These are phyloP conservation scores for Fusarium foetens DNA, from an alignment of 2,329 filamentous ascomycete genomes.

Conservation along the genomic window DNA sequence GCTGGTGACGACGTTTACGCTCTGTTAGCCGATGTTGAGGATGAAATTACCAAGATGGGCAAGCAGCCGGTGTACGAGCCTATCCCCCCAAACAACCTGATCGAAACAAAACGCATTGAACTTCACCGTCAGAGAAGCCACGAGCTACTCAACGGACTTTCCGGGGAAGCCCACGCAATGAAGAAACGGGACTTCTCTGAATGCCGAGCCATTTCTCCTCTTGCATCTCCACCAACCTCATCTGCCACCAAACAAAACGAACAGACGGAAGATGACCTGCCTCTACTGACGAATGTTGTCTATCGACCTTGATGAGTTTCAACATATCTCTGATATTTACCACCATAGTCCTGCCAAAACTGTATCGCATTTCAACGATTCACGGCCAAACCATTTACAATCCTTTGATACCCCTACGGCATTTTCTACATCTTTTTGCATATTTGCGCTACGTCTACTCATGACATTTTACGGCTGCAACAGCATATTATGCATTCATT, in stretches of 20 bases:
- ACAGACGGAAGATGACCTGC: slow-evolving; percentile 42
- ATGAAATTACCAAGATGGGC: slow-evolving; percentile 53
- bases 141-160: slow-evolving; percentile 57
- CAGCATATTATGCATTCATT: slow-evolving; percentile 34
- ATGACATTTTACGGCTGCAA: slow-evolving; percentile 38
- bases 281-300: slow-evolving; percentile 62
- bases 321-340: slow-evolving; percentile 6
- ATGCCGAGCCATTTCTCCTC: slow-evolving; percentile 42
- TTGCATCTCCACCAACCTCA: slow-evolving; percentile 49
- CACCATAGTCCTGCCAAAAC: slow-evolving; percentile 12
- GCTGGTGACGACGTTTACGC: slow-evolving; percentile 74
- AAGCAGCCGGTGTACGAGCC: slow-evolving; percentile 27
- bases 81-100: slow-evolving; percentile 2
- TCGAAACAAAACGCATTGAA: slow-evolving; percentile 49
- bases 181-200: slow-evolving; percentile 42
- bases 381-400: slow-evolving; percentile 42
- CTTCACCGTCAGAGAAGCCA: slow-evolving; percentile 63
- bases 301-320: slow-evolving; percentile 54
- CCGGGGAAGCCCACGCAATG: slow-evolving; percentile 30
- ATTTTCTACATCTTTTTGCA: slow-evolving; percentile 16
- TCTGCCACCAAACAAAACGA: slow-evolving; percentile 37
- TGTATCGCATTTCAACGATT: slow-evolving; percentile 37
- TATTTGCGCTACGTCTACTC: slow-evolving; percentile 13
- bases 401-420: slow-evolving; percentile 43
- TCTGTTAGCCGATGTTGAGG: slow-evolving; percentile 73